These are phyloP conservation scores for Lactarius pseudohatsudake DNA, from an alignment of 768 basidiomycete genomes.

Conservation along the genomic window DNA sequence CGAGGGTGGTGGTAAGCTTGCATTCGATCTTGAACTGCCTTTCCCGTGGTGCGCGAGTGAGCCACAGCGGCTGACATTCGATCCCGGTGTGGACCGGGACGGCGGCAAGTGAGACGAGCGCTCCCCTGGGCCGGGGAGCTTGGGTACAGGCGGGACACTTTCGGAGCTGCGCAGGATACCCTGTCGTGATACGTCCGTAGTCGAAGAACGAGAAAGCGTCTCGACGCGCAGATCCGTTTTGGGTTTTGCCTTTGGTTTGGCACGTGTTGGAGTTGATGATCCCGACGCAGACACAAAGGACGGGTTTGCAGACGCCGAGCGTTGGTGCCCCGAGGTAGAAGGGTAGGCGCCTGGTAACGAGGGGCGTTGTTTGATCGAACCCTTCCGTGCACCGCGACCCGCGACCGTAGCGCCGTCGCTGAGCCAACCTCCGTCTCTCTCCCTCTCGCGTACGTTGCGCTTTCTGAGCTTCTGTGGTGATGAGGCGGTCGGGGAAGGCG, in stretches of 20 bases:
- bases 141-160: slow-evolving; percentile 1
- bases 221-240: slow-evolving; percentile 21
- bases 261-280: slow-evolving; percentile 3
- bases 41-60: not conserved
- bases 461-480: slow-evolving; percentile 18
- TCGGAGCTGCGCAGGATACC: slow-evolving; percentile 15
- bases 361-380: slow-evolving; percentile 5
- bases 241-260: slow-evolving; percentile 6
- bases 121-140: not conserved
- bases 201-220: slow-evolving; percentile 19
- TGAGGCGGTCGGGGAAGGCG: not conserved
- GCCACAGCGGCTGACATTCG: not conserved
- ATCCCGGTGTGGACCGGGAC: not conserved
- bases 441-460: not conserved
- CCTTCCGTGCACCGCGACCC: slow-evolving; percentile 24
- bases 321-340: slow-evolving; percentile 9
- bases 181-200: slow-evolving; percentile 17
- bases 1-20: slow-evolving; percentile 16
- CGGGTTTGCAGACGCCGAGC: not conserved
- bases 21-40: slow-evolving; percentile 1
- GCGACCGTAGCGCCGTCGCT: slow-evolving; percentile 24
- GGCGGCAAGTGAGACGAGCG: slow-evolving; percentile 13
- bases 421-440: slow-evolving; percentile 28
- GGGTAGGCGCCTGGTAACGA: not conserved
- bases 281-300: not conserved